phyloP scores from a whole-genome alignment of 257 asterid genomes.

The Scutellaria minor region DNA sequence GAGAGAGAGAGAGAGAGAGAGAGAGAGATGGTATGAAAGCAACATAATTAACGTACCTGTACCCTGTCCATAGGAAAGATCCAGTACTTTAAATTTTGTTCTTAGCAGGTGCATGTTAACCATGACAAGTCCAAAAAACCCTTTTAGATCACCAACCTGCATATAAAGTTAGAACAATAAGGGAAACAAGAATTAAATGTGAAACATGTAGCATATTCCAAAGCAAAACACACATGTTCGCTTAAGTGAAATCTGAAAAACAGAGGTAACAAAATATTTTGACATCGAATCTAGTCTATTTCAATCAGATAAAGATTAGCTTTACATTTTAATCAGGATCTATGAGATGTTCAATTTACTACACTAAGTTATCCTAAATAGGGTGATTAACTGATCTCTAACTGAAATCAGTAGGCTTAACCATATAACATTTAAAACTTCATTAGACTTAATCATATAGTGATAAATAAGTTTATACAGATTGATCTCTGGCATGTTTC shows the following conservation, averaged over 20 bases:
- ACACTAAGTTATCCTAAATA: too few species aligned
- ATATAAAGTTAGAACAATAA: conserved; percentile 31
- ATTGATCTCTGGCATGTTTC: too few species aligned
- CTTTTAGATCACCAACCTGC: conserved; percentile 96
- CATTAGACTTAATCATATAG: too few species aligned
- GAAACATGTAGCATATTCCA: not conserved
- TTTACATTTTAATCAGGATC: too few species aligned
- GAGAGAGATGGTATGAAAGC: conserved; percentile 18
- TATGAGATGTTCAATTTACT: too few species aligned
- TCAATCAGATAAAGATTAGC: too few species aligned
- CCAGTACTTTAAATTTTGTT: conserved; percentile 77
- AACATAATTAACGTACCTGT: conserved; percentile 60
- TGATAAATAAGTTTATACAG: too few species aligned
- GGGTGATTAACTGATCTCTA: too few species aligned
- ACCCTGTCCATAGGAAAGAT: conserved; percentile 69
- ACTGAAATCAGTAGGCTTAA: too few species aligned
- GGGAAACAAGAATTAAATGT: not conserved
- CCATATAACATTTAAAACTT: too few species aligned
- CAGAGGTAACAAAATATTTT: not conserved
- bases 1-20: conserved; percentile 1
- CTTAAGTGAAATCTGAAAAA: not conserved
- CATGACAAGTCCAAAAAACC: conserved; percentile 76
- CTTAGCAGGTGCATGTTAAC: conserved; percentile 72
- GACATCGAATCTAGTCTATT: not conserved
- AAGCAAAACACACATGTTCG: not conserved